Conservation (phyloP, 495 filamentous ascomycete genomes). For the Aspergillus carlsbadensis region DNA sequence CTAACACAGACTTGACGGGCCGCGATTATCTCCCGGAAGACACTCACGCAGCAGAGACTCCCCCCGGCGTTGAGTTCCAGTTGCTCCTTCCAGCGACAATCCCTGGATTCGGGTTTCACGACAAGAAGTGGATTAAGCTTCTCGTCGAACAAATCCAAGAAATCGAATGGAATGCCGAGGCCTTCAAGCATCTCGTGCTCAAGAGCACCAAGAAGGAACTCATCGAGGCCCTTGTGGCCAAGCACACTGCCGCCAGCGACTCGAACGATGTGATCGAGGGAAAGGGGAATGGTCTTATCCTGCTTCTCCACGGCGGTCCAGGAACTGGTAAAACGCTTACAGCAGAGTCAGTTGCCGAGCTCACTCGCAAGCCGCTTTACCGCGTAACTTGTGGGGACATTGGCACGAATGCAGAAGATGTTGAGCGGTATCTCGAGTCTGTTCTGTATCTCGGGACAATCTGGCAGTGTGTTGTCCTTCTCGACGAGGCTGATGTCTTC, state of each 20-base stretch:
- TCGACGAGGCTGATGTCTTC: slow-evolving; percentile 60
- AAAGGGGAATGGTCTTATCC: not conserved
- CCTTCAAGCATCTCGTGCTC: not conserved
- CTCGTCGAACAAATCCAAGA: not conserved
- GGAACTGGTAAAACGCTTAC: not conserved
- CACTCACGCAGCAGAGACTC: not conserved
- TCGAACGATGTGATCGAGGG: not conserved
- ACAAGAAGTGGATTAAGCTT: slow-evolving; percentile 1
- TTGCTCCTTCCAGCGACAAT: slow-evolving; percentile 1
- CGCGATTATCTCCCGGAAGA: not conserved
- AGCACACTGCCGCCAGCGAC: not conserved
- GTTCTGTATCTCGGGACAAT: slow-evolving; percentile 39
- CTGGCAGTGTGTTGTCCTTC: slow-evolving; percentile 52
- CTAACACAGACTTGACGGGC: not conserved
- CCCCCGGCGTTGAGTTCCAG: not conserved
- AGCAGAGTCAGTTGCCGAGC: not conserved
- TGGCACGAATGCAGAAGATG: slow-evolving; percentile 34
- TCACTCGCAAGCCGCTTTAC: not conserved
- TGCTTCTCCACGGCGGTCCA: not conserved
- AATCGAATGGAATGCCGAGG: not conserved
- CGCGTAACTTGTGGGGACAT: slow-evolving; percentile 38
- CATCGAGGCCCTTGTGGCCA: not conserved
- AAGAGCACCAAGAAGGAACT: not conserved
- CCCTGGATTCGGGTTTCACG: not conserved
- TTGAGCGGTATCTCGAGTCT: slow-evolving; percentile 41